These are phyloP conservation scores for Epichloe gansuensis DNA, from an alignment of 2,329 filamentous ascomycete genomes.

Conservation along the genomic window DNA sequence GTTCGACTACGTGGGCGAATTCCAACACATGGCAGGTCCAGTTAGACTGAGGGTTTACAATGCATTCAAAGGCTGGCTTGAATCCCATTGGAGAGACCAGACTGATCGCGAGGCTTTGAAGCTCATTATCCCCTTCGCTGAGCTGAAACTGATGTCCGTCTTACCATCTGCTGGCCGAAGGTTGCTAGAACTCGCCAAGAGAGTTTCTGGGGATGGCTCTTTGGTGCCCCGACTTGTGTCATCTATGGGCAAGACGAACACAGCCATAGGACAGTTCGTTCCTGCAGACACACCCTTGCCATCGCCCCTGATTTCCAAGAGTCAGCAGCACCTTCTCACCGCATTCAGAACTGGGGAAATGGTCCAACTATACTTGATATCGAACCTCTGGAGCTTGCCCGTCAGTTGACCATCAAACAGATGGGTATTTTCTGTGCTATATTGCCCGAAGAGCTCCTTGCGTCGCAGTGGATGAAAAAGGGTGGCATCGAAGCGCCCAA, in stretches of 20 bases:
- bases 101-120: constrained; percentile 65
- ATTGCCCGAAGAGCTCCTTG: constrained; percentile 80
- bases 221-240: constrained; percentile 74
- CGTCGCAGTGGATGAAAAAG: constrained; percentile 89
- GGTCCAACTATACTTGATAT: constrained; percentile 75
- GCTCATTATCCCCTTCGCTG: constrained; percentile 70
- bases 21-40: constrained; percentile 58
- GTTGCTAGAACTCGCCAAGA: constrained; percentile 67
- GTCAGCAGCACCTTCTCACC: constrained; percentile 59
- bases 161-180: constrained; percentile 69
- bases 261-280: constrained; percentile 58
- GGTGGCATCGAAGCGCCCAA: constrained; percentile 68
- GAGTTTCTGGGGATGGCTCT: constrained; percentile 61
- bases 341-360: constrained; percentile 63
- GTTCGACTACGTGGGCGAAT: constrained; percentile 82
- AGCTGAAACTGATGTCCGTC: constrained; percentile 52
- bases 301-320: constrained; percentile 57
- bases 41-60: constrained; percentile 91
- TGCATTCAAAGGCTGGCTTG: constrained; percentile 92
- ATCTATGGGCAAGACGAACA: constrained; percentile 78
- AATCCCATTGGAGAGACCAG: constrained; percentile 84
- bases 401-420: constrained; percentile 86
- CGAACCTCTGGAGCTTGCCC: constrained; percentile 78
- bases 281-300: constrained; percentile 63
- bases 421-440: constrained; percentile 88